Evolutionary conservation across 495 filamentous ascomycete species (phyloP).

Genomic region (Venustampulla echinocandica): DNA sequence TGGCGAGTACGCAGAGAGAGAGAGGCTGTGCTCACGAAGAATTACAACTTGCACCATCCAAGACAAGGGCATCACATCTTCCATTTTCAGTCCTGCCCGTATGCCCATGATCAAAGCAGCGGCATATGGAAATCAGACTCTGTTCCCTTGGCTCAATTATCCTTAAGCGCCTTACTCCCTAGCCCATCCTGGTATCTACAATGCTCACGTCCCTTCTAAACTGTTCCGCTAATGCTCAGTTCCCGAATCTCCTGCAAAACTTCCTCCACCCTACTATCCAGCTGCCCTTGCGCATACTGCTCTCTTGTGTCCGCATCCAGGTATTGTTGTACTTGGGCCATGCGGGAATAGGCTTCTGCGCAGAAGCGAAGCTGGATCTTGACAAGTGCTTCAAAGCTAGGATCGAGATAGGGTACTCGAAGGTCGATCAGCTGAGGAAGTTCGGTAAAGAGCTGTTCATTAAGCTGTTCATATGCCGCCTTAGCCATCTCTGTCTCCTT

Average conservation of each 20-base stretch:
- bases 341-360: conserved; percentile 89
- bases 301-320: conserved; percentile 93
- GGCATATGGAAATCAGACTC: too few species aligned
- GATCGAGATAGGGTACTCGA: conserved; percentile 92
- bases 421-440: conserved; percentile 97
- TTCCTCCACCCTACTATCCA: conserved; percentile 89
- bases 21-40: neutral
- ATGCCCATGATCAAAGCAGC: too few species aligned
- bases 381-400: conserved; percentile 91
- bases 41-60: neutral
- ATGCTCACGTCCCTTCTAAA: conserved; percentile 25
- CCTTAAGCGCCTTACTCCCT: conserved; percentile 15
- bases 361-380: conserved; percentile 98
- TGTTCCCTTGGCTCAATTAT: too few species aligned
- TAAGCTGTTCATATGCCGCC: conserved; percentile 87
- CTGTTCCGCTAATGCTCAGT: conserved; percentile 73
- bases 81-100: too few species aligned
- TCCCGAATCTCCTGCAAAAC: conserved; percentile 95
- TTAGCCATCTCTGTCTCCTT: conserved; percentile 91
- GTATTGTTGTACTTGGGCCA: conserved; percentile 99
- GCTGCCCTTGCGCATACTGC: conserved; percentile 87
- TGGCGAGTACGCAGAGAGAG: conserved; percentile 2
- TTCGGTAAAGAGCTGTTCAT: conserved; percentile 88
- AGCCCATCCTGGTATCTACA: neutral
- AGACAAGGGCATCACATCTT: neutral